phyloP scores from a whole-genome alignment of 2,329 filamentous ascomycete species.

The Ustulina deusta region DNA sequence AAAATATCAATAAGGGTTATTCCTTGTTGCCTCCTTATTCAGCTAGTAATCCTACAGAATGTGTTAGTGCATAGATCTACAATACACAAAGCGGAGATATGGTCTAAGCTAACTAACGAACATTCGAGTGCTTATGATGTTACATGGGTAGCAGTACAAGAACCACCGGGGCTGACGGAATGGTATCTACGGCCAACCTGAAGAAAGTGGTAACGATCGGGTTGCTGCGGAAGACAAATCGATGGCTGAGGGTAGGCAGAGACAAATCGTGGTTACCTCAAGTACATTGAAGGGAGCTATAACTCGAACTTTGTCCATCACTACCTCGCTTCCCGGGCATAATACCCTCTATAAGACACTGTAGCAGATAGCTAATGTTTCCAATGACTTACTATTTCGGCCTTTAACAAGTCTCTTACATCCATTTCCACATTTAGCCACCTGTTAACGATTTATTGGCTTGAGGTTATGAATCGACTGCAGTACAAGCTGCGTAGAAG shows the following conservation, averaged over 20 bases:
- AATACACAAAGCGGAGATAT: background rate
- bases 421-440: constrained; percentile 54
- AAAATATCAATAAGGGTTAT: background rate
- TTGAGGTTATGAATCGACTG: constrained; percentile 52
- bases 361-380: background rate
- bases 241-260: background rate
- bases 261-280: background rate
- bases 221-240: background rate
- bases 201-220: background rate
- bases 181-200: background rate
- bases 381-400: background rate
- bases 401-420: constrained; percentile 35
- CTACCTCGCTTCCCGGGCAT: background rate
- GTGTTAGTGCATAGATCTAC: background rate
- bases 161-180: background rate
- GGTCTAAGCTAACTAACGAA: too few relatives aligned
- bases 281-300: background rate
- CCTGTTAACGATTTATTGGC: constrained; percentile 49
- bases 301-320: background rate
- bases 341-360: background rate
- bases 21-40: background rate
- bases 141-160: background rate
- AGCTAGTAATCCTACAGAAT: background rate
- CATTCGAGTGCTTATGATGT: background rate
- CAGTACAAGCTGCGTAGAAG: constrained; percentile 50